Conservation (phyloP, 2,329 filamentous ascomycete species). For the Waltergamsia citrina region DNA sequence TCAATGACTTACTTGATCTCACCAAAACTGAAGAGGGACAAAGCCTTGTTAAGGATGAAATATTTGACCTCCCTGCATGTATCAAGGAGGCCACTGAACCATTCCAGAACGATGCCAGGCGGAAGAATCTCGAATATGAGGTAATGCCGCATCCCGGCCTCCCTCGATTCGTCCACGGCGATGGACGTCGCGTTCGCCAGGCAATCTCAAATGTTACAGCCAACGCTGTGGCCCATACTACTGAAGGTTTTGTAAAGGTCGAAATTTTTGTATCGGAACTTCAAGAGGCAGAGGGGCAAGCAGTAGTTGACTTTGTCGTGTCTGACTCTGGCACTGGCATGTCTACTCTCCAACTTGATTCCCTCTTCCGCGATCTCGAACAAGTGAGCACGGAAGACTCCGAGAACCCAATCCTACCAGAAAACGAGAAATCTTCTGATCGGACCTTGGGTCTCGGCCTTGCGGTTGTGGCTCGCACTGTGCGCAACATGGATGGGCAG, state of each 20-base stretch:
- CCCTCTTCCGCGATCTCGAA: constrained; percentile 48
- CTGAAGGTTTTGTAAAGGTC: constrained; percentile 55
- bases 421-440: constrained; percentile 7
- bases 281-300: constrained; percentile 33
- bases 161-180: constrained; percentile 64
- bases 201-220: constrained; percentile 74
- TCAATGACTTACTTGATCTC: constrained; percentile 82
- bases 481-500: constrained; percentile 88
- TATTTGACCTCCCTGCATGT: constrained; percentile 63
- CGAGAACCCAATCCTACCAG: constrained; percentile 12
- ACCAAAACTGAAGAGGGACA: constrained; percentile 83
- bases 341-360: constrained; percentile 51
- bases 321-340: constrained; percentile 68
- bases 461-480: constrained; percentile 77
- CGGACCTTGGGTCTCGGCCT: constrained; percentile 67
- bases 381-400: constrained; percentile 42
- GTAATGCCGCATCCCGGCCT: constrained; percentile 59
- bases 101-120: constrained; percentile 63
- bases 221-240: constrained; percentile 76
- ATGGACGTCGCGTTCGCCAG: constrained; percentile 72
- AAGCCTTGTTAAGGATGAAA: constrained; percentile 68
- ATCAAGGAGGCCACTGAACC: constrained; percentile 69
- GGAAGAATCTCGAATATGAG: constrained; percentile 66
- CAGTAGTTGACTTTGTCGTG: constrained; percentile 64
- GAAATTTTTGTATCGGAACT: constrained; percentile 56